A percentile compares a stretch with the other conserved stretches of the same genome.
phyloP scores from a whole-genome alignment of 2,329 filamentous ascomycete genomes.

The Coniochaeta sp. region DNA sequence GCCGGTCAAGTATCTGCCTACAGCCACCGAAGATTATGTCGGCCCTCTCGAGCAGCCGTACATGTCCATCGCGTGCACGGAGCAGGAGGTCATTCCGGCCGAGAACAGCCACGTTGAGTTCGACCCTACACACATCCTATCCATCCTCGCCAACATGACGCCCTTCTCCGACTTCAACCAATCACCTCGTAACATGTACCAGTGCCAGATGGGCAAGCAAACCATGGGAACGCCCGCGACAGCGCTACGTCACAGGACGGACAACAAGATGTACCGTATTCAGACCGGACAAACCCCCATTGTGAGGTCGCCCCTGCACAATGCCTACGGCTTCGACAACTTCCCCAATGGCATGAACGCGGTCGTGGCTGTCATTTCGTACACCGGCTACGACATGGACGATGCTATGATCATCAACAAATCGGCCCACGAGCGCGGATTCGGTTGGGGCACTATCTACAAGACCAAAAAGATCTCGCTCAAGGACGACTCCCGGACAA shows the following conservation, averaged over 20 bases:
- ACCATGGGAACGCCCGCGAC: conserved; percentile 96
- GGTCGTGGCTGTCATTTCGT: conserved; percentile 94
- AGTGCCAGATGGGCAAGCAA: conserved; percentile 99
- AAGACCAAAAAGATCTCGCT: conserved; percentile 92
- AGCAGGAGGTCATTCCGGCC: conserved; percentile 79
- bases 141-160: conserved; percentile 96
- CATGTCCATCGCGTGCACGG: conserved; percentile 94
- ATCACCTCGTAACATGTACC: conserved; percentile 98
- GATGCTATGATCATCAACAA: conserved; percentile 99
- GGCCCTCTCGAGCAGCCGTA: conserved; percentile 95
- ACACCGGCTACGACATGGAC: conserved; percentile 99
- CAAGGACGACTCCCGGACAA: conserved; percentile 66
- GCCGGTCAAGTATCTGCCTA: conserved; percentile 84
- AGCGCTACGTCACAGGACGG: conserved; percentile 76
- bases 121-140: conserved; percentile 92
- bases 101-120: conserved; percentile 91
- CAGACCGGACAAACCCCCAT: conserved; percentile 96
- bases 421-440: conserved; percentile 89
- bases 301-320: conserved; percentile 86
- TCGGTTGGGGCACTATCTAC: conserved; percentile 93
- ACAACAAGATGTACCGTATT: conserved; percentile 93
- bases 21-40: conserved; percentile 80
- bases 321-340: conserved; percentile 94
- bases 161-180: conserved; percentile 99
- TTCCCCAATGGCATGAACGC: conserved; percentile 96